These are phyloP conservation scores for Cystobasidiaceae sp. DNA, from an alignment of 1,284 basidiomycete species.

Conservation along the genomic window DNA sequence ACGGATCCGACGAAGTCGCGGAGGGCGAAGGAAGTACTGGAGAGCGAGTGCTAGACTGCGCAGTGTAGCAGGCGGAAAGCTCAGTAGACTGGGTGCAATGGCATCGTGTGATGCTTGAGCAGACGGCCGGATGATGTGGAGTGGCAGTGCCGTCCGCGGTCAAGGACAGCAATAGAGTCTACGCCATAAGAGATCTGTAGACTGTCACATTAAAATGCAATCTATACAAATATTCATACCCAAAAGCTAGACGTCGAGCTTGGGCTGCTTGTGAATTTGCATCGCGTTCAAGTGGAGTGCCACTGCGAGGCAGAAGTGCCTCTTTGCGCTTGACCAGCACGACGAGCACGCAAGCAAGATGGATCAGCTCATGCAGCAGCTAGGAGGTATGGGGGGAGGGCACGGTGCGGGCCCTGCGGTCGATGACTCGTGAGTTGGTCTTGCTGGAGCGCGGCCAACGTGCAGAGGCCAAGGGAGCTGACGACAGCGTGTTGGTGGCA, in stretches of 20 bases:
- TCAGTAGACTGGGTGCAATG: constrained; percentile 4
- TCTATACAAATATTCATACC: too few relatives aligned
- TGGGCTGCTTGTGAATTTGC: not conserved
- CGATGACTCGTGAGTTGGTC: constrained; percentile 21
- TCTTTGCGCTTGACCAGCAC: not conserved
- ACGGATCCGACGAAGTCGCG: not conserved
- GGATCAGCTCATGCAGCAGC: constrained; percentile 32
- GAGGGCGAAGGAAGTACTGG: constrained; percentile 4
- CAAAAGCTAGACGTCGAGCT: too few relatives aligned
- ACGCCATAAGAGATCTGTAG: too few relatives aligned
- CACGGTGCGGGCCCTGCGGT: constrained; percentile 13
- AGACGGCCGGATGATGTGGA: too few relatives aligned
- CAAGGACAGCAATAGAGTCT: too few relatives aligned
- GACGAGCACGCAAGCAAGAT: not conserved
- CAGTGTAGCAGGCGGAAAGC: not conserved
- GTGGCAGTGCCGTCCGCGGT: too few relatives aligned
- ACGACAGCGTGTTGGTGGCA: not conserved
- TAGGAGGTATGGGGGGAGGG: constrained; percentile 21
- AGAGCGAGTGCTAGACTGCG: not conserved
- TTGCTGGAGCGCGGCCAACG: too few relatives aligned
- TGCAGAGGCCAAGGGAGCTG: not conserved
- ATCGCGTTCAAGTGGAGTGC: not conserved
- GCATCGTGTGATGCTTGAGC: not conserved
- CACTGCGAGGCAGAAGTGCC: too few relatives aligned
- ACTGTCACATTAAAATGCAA: too few relatives aligned